These are phyloP conservation scores for Aspergillus indologenus DNA, from an alignment of 495 filamentous ascomycete genomes.

Conservation along the genomic window DNA sequence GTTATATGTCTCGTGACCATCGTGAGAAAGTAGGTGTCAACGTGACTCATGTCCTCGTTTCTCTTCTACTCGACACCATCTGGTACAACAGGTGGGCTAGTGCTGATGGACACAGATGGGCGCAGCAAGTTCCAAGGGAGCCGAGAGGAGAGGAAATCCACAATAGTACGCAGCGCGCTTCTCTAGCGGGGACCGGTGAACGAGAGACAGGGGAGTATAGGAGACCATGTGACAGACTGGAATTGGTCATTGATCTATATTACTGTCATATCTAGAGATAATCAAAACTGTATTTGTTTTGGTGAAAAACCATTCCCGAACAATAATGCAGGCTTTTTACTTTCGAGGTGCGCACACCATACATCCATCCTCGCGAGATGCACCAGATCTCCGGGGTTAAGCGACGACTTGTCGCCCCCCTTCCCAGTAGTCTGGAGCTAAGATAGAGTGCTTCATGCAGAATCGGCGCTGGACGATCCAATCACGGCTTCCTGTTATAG, in stretches of 20 bases:
- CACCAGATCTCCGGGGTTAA: neutral
- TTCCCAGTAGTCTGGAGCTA: neutral
- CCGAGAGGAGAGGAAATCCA: neutral
- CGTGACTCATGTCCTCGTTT: neutral
- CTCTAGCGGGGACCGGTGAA: too few species aligned
- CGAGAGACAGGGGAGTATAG: too few species aligned
- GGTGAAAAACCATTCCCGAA: neutral
- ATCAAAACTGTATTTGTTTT: neutral
- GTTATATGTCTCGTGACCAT: neutral
- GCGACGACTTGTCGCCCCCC: neutral
- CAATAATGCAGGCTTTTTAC: neutral
- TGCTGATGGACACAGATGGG: neutral
- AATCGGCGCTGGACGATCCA: neutral
- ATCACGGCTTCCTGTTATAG: slow-evolving; percentile 1
- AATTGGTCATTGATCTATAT: neutral
- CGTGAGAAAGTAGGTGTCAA: neutral
- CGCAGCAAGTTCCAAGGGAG: neutral
- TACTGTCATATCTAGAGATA: neutral
- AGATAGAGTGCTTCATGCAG: neutral
- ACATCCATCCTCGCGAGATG: neutral
- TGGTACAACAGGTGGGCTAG: too few species aligned
- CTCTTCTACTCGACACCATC: too few species aligned
- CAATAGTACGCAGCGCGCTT: neutral
- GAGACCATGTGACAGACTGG: neutral
- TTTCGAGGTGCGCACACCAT: neutral